phyloP scores from a whole-genome alignment of 345 rosid genomes.

The Lepidium didymum region DNA sequence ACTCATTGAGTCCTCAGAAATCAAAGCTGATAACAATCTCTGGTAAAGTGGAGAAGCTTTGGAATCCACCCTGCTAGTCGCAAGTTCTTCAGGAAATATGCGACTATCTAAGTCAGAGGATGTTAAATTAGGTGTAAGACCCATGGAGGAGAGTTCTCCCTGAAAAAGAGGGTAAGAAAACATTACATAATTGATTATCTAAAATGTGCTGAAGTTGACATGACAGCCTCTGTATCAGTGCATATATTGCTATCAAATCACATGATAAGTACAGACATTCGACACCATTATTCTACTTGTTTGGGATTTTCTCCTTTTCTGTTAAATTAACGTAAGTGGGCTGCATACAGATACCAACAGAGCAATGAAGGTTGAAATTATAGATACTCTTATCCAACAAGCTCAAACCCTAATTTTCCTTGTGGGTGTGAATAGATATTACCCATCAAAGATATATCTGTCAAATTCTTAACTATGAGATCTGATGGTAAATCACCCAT shows the following conservation, averaged over 20 bases:
- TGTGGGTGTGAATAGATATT: constrained; percentile 1
- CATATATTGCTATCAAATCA: background rate
- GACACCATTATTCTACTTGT: background rate
- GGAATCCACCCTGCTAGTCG: constrained; percentile 20
- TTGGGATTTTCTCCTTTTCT: background rate
- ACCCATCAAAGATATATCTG: background rate
- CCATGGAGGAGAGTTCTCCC: constrained; percentile 24
- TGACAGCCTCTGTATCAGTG: background rate
- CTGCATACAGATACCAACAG: background rate
- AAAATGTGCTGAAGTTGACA: constrained; percentile 5
- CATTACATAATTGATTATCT: background rate
- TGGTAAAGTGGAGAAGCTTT: constrained; percentile 51
- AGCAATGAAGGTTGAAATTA: background rate
- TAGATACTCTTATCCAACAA: background rate
- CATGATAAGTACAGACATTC: background rate
- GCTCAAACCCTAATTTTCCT: background rate
- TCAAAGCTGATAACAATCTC: constrained; percentile 72
- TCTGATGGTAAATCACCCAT: background rate
- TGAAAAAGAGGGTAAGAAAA: background rate
- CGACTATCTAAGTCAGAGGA: constrained; percentile 17
- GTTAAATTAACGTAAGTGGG: background rate
- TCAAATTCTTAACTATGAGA: background rate
- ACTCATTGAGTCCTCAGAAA: constrained; percentile 58
- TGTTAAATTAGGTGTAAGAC: constrained; percentile 1
- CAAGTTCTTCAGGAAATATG: constrained; percentile 13